Evolutionary conservation across 176 grass and related monocot genomes (phyloP).

Genomic region (Tuctoria greenei): DNA sequence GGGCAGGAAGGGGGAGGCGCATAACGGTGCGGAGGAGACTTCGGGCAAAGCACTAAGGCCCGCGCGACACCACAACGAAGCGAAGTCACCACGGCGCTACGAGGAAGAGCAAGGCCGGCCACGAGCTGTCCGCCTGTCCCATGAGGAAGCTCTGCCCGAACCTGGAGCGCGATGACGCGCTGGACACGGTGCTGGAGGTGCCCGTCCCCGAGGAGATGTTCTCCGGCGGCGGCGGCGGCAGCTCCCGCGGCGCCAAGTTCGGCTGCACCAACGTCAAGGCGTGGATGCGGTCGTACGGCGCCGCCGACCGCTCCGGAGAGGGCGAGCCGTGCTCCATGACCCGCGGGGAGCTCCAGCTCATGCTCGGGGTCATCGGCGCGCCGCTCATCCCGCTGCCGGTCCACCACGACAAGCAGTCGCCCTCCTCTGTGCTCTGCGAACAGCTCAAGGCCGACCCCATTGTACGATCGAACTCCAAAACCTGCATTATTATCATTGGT

Average conservation of each 20-base stretch:
- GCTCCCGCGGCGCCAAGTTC: slow-evolving; percentile 45
- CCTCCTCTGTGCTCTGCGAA: slow-evolving; percentile 53
- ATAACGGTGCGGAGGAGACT: slow-evolving; percentile 20
- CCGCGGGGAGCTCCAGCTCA: slow-evolving; percentile 91
- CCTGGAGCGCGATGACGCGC: slow-evolving; percentile 86
- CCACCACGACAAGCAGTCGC: slow-evolving; percentile 66
- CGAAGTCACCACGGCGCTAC: not conserved
- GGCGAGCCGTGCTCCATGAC: slow-evolving; percentile 62
- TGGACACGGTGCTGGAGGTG: slow-evolving; percentile 98
- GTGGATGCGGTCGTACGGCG: slow-evolving; percentile 83
- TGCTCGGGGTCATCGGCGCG: slow-evolving; percentile 95
- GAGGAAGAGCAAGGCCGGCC: not conserved
- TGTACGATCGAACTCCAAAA: slow-evolving; percentile 29
- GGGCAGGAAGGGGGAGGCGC: not conserved
- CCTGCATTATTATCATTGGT: too few relatives aligned
- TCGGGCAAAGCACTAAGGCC: not conserved
- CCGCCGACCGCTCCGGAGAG: slow-evolving; percentile 37
- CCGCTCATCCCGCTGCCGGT: slow-evolving; percentile 90
- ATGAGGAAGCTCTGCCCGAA: slow-evolving; percentile 98
- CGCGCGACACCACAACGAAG: not conserved
- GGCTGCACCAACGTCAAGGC: slow-evolving; percentile 79
- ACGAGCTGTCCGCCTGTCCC: not conserved
- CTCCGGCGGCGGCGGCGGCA: slow-evolving; percentile 37
- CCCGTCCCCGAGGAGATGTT: slow-evolving; percentile 98
- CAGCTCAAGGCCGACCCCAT: slow-evolving; percentile 81